These are phyloP conservation scores for Trametopsis cervina DNA, from an alignment of 768 basidiomycete genomes.

Conservation along the genomic window DNA sequence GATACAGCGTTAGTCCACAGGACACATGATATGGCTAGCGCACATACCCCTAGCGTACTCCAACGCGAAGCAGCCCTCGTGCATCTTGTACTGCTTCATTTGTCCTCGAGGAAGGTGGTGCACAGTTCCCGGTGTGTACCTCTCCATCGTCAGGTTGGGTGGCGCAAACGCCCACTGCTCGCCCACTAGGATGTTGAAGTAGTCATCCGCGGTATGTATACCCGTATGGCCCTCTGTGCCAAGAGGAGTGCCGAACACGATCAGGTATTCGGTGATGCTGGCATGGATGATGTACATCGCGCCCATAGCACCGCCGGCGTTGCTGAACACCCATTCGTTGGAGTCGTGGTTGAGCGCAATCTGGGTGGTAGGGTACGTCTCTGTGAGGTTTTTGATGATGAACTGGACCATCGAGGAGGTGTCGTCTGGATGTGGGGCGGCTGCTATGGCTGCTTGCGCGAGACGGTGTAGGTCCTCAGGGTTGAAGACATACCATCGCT, in stretches of 20 bases:
- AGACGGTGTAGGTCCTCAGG: constrained; percentile 66
- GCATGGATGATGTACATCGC: constrained; percentile 98
- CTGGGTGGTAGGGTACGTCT: constrained; percentile 53
- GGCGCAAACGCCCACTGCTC: constrained; percentile 92
- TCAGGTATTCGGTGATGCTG: constrained; percentile 93
- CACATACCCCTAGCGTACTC: constrained; percentile 86
- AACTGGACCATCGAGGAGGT: constrained; percentile 70
- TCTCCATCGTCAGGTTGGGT: constrained; percentile 78
- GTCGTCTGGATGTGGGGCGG: constrained; percentile 45
- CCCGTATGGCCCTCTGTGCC: constrained; percentile 97
- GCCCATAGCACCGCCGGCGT: constrained; percentile 97
- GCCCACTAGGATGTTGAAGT: constrained; percentile 91
- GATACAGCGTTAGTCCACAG: not conserved
- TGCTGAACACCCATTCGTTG: constrained; percentile 92
- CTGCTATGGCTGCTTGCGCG: constrained; percentile 63
- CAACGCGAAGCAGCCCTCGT: constrained; percentile 90
- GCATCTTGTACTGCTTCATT: constrained; percentile 98
- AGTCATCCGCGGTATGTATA: constrained; percentile 93
- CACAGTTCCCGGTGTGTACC: constrained; percentile 77
- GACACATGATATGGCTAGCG: not conserved
- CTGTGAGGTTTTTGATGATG: constrained; percentile 75
- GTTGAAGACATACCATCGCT: constrained; percentile 84
- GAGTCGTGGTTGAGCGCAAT: constrained; percentile 50
- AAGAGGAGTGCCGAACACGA: constrained; percentile 92
- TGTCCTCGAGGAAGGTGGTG: constrained; percentile 78